A percentile compares a stretch with the other conserved stretches of the same genome.
These are phyloP conservation scores for Strobilomyces confusus DNA, from an alignment of 768 basidiomycete species.

Conservation along the genomic window DNA sequence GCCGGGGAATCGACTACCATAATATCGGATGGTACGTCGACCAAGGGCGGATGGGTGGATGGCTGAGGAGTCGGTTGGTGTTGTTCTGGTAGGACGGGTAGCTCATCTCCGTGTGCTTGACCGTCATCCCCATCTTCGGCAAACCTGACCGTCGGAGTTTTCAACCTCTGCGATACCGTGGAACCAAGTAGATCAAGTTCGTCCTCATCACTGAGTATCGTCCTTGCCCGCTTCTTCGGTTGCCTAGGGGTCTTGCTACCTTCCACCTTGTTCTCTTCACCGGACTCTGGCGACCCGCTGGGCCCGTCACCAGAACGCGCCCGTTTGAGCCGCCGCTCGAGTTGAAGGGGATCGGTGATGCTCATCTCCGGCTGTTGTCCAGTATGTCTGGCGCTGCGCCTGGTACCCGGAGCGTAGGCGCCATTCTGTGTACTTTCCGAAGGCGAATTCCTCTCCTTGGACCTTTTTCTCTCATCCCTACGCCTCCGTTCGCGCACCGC, in stretches of 20 bases:
- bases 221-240: slow-evolving; percentile 53
- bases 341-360: slow-evolving; percentile 69
- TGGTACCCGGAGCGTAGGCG: slow-evolving; percentile 45
- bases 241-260: slow-evolving; percentile 35
- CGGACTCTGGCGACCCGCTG: slow-evolving; percentile 42
- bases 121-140: slow-evolving; percentile 35
- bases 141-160: slow-evolving; percentile 47
- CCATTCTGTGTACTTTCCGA: slow-evolving; percentile 27
- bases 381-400: slow-evolving; percentile 71
- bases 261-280: slow-evolving; percentile 45
- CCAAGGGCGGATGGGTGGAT: background rate
- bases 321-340: slow-evolving; percentile 74
- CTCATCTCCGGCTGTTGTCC: slow-evolving; percentile 67
- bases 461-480: slow-evolving; percentile 45
- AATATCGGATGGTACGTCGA: slow-evolving; percentile 7
- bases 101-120: slow-evolving; percentile 12
- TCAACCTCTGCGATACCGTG: slow-evolving; percentile 30
- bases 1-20: slow-evolving; percentile 39
- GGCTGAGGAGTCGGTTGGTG: background rate
- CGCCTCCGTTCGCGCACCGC: slow-evolving; percentile 69
- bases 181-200: slow-evolving; percentile 41
- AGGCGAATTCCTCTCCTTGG: slow-evolving; percentile 29
- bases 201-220: slow-evolving; percentile 40
- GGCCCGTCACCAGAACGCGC: slow-evolving; percentile 56
- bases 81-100: slow-evolving; percentile 12